Evolutionary conservation across 495 filamentous ascomycete genomes (phyloP).

Genomic region (Cetradonia linearis): DNA sequence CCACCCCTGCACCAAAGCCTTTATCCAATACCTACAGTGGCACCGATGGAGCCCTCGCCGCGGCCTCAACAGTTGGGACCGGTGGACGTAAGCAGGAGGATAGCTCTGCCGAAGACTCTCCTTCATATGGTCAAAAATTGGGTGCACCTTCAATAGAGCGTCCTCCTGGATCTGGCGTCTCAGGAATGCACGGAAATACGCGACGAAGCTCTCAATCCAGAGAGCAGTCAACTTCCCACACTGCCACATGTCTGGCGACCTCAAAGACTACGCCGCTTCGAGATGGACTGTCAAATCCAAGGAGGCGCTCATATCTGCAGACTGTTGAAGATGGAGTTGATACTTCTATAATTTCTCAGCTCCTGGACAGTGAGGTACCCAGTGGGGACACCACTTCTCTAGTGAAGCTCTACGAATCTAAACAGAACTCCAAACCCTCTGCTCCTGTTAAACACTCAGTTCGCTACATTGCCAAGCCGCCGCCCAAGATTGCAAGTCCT

Average conservation of each 20-base stretch:
- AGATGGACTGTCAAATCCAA: not conserved
- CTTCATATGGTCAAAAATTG: not conserved
- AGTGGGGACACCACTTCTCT: slow-evolving; percentile 48
- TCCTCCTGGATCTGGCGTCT: not conserved
- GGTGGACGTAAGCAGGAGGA: slow-evolving; percentile 25
- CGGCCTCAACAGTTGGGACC: slow-evolving; percentile 33
- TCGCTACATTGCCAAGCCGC: slow-evolving; percentile 13
- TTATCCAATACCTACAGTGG: slow-evolving; percentile 18
- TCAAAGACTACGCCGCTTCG: slow-evolving; percentile 33
- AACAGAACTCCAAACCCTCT: slow-evolving; percentile 21
- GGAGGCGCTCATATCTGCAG: slow-evolving; percentile 1
- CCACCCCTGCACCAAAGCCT: not conserved
- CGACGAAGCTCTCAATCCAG: slow-evolving; percentile 11
- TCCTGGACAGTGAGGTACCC: slow-evolving; percentile 39
- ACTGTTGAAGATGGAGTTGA: slow-evolving; percentile 13
- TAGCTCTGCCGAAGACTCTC: not conserved
- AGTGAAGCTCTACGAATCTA: slow-evolving; percentile 51
- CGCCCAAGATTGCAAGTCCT: slow-evolving; percentile 20
- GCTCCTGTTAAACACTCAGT: slow-evolving; percentile 18
- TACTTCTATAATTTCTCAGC: slow-evolving; percentile 26
- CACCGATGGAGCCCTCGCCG: slow-evolving; percentile 39
- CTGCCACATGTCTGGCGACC: slow-evolving; percentile 47
- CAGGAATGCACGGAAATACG: not conserved
- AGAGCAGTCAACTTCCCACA: slow-evolving; percentile 39
- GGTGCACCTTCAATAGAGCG: not conserved